Evolutionary conservation across 1,284 basidiomycete genomes (phyloP), one percentile per base, ranked within the genome.

Genomic region (Trametes polyzona): DNA sequence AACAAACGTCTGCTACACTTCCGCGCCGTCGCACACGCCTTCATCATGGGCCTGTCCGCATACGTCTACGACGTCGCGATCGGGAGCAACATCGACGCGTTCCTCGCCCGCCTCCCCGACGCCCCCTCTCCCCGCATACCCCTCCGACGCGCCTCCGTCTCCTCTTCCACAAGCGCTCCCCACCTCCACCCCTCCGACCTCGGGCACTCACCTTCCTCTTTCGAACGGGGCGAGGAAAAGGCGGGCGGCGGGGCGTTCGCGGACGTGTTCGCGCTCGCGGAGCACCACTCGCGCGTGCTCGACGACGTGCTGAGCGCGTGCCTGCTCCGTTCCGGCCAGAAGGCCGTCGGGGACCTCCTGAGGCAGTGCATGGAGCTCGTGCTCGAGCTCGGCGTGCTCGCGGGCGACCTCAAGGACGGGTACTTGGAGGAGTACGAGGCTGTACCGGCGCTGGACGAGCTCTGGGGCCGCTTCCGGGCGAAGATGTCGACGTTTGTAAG

Each of bases 41-140:
- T 95, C 73, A 76, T 93, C 40, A 76, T 77, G 19, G 76, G 76
- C 6, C 74, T 95, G 16, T 83, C 82, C 3, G 76, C 81, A 32
- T 93, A 95, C 64, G 77, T 93, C 19, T 86, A 87, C 53, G 90
- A 93, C 69, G 84, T 83, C 10, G 92, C 86, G 2, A 91, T 95
- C 57, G 81, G 85, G 9, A 83, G 83, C 14, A 88, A 90, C 67
- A 89, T 92, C 66, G 83, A 87, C 59, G 76, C 81, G 0, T 92
- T 95, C 74, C 72, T 92, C 17, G 70, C 46, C 35, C 55, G 61
- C 14, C 52, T 58, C 11, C 11, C 42, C 16, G 21, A 41, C n/a
- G 42, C 42, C 68, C 4, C 76, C 68, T 17, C 64, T 76, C n/a
- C 65, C 64, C 14, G 65, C 43, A 27, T 54, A 14, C 26, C 48